A percentile compares a stretch with the other conserved stretches of the same genome.
Evolutionary conservation across 345 rosid genomes (phyloP).

Genomic region (Moringa oleifera): DNA sequence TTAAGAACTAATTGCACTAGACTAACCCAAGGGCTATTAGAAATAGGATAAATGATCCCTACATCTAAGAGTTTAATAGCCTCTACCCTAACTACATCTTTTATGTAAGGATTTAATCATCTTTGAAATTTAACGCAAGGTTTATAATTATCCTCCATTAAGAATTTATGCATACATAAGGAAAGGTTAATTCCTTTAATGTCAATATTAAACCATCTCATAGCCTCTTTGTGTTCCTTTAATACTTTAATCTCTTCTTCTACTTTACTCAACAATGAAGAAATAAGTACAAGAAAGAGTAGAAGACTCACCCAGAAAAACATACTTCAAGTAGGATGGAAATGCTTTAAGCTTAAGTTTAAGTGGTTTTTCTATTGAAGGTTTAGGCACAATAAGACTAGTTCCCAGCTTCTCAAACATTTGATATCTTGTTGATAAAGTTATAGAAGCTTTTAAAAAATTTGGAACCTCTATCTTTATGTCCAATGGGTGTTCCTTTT

Average conservation of each 20-base stretch:
- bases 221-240: not conserved
- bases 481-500: no score
- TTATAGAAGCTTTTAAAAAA: no score
- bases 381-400: not conserved
- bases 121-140: no score
- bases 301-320: not conserved
- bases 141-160: not conserved
- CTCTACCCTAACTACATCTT: not conserved
- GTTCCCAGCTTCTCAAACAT: no score
- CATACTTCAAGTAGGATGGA: not conserved
- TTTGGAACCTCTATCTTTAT: no score
- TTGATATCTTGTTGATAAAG: no score
- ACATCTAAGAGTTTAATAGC: not conserved
- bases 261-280: not conserved
- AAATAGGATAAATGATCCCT: not conserved
- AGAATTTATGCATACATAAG: not conserved
- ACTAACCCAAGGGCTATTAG: not conserved
- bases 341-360: not conserved
- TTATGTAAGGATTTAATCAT: no score
- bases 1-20: not conserved
- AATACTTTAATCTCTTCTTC: not conserved
- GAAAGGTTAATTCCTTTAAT: no score
- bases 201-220: not conserved
- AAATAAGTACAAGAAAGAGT: not conserved
- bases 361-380: not conserved